Evolutionary conservation across 148 eudicot genomes (phyloP), one percentile per base, ranked within the genome.

Genomic region (Amaranthus palmeri): DNA sequence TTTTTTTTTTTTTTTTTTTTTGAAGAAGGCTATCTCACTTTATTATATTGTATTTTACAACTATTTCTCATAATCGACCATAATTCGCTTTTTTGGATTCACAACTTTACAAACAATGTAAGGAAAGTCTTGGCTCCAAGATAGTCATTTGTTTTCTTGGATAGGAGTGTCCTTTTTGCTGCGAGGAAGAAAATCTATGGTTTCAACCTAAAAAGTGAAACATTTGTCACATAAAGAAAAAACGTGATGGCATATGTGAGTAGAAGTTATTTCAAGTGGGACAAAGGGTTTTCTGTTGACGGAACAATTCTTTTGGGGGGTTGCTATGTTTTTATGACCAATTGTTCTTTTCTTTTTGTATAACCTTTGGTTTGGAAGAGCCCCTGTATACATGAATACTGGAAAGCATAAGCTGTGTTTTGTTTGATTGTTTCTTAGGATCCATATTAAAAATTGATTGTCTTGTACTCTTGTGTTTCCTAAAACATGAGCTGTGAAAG

Each of bases 371-470:
- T 59, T 9, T 5, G 63, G 63, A 18, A 13, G 41, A 59, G 9
- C 36, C 36, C 36, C 36, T 25, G 36, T 25, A 25, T 25, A 36
- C 63, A 18, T 59, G 36, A 25, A 40, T 0, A 4, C 44, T 59
- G 41, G 40, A 59, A 36, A 2, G 40, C 44, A 59, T 25, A 1
- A 59, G 4, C 63, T 25, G 3, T 10, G 36, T 25, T 25, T 59
- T 40, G 45, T 40, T 59, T 7, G 10, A 9, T 40, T 59, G 44
- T 25, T 44, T 49, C 58, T 61, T 50, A 42, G 14, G 43, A 43
- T 64, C 25, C 36, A 25, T 71, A 41, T 52, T 1, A 8, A 10
- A 10, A n/a, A 59, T 47, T 78, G 68, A 55, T 67, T 69, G 36
- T 25, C 36, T 25, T 25, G 2, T 25, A 25, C 36, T 25, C 1